phyloP scores from a whole-genome alignment of 208 protist genomes.

The Sergeia podlipaevii region DNA sequence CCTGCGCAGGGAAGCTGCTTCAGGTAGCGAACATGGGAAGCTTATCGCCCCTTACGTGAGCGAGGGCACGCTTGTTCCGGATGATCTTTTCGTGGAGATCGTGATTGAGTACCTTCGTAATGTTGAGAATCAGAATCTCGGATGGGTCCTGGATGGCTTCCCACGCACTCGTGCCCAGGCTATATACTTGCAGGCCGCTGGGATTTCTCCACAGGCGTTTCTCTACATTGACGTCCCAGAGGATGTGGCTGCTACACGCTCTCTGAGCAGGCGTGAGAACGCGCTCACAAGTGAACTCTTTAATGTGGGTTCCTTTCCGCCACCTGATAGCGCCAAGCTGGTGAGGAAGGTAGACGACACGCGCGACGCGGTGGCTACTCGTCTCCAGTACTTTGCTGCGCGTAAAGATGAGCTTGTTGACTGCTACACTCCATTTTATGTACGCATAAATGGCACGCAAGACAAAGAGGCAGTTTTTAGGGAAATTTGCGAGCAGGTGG shows the following conservation, averaged over 20 bases:
- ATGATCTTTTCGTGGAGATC: conserved; percentile 69
- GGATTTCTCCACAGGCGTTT: conserved; percentile 63
- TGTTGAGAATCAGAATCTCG: conserved; percentile 31
- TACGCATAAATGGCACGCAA: conserved; percentile 39
- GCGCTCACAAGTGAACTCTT: conserved; percentile 16
- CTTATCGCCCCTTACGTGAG: conserved; percentile 52
- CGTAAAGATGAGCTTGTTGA: conserved; percentile 45
- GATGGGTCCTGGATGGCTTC: conserved; percentile 87
- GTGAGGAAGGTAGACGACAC: conserved; percentile 28
- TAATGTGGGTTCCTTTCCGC: conserved; percentile 11
- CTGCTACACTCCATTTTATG: conserved; percentile 49
- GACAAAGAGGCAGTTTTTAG: conserved; percentile 26
- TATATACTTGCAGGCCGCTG: conserved; percentile 65
- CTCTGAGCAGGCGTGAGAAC: conserved; percentile 15
- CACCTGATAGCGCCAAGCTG: conserved; percentile 9
- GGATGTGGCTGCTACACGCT: conserved; percentile 31
- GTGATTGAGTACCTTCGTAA: conserved; percentile 44
- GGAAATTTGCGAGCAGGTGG: conserved; percentile 50
- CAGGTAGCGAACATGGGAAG: conserved; percentile 28
- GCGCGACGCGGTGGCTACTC: conserved; percentile 21
- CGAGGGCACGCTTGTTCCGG: conserved; percentile 65
- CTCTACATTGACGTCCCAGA: conserved; percentile 60
- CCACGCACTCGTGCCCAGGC: conserved; percentile 66
- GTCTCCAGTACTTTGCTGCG: conserved; percentile 43
- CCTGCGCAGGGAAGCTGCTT: conserved; percentile 37